Conservation (phyloP, 768 basidiomycete species). For the Boletus rufocinnamomeus region DNA sequence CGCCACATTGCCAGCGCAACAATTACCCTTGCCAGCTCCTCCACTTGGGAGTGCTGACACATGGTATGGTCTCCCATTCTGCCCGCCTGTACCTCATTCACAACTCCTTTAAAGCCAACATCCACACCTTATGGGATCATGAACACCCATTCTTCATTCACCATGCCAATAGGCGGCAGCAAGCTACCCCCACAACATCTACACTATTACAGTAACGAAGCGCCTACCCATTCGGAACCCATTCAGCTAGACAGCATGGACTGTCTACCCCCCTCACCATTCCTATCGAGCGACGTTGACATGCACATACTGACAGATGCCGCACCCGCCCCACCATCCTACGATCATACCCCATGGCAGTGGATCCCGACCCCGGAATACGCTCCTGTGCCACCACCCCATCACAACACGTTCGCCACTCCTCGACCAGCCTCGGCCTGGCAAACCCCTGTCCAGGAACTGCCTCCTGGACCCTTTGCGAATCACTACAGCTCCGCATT, state of each 20-base stretch:
- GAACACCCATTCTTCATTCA: background rate
- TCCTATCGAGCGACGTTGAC: conserved; percentile 9
- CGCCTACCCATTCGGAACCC: background rate
- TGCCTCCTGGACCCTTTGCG: background rate
- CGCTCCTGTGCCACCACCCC: background rate
- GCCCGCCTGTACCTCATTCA: background rate
- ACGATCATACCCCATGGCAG: background rate
- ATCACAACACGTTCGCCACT: background rate
- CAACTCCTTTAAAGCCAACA: background rate
- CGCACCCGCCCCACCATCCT: background rate
- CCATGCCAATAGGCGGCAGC: background rate
- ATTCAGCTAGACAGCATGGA: conserved; percentile 15
- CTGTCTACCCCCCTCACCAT: conserved; percentile 10
- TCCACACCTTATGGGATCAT: background rate
- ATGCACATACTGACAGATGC: conserved; percentile 15
- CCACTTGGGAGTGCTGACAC: background rate
- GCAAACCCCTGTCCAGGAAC: conserved; percentile 3
- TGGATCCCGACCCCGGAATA: conserved; percentile 5
- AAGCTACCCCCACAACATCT: background rate
- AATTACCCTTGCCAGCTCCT: background rate
- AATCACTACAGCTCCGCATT: background rate
- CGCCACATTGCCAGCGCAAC: background rate
- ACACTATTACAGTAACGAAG: background rate
- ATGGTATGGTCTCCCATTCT: background rate
- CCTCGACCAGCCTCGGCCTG: background rate